phyloP scores from a whole-genome alignment of 768 basidiomycete genomes.

The Lactifluus hygrophoroides region DNA sequence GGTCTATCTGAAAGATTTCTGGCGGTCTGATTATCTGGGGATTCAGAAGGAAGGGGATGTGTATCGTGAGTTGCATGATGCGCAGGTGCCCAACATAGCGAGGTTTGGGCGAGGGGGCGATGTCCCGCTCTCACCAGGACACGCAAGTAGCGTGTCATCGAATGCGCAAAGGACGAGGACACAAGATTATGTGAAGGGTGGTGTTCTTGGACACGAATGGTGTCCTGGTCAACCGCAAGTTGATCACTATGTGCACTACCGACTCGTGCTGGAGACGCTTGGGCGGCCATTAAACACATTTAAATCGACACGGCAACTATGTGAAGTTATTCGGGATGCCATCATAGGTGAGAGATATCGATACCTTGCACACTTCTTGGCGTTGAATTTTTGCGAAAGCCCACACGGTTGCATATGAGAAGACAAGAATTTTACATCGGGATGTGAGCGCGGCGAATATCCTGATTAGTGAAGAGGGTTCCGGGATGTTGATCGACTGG shows the following conservation, averaged over 20 bases:
- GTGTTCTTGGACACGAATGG: background rate
- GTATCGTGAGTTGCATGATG: background rate
- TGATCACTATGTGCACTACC: background rate
- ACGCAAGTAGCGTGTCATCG: background rate
- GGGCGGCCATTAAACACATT: background rate
- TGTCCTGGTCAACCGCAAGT: background rate
- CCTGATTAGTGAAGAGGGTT: background rate
- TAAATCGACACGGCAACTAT: background rate
- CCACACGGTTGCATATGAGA: background rate
- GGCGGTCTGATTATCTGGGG: background rate
- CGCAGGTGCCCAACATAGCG: background rate
- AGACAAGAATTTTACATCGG: background rate
- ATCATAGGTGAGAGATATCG: background rate
- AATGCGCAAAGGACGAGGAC: background rate
- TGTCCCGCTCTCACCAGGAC: background rate
- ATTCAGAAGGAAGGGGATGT: background rate
- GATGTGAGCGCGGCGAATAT: constrained; percentile 2
- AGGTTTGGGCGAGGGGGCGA: background rate
- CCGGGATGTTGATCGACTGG: background rate
- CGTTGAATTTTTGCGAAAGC: background rate
- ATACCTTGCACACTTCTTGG: background rate
- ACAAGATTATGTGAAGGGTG: background rate
- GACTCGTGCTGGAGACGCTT: background rate
- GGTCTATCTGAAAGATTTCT: background rate
- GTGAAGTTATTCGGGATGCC: background rate